A percentile compares a stretch with the other conserved stretches of the same genome.
Conservation (phyloP, 495 filamentous ascomycete genomes). For the Aspergillus egyptiacus region DNA sequence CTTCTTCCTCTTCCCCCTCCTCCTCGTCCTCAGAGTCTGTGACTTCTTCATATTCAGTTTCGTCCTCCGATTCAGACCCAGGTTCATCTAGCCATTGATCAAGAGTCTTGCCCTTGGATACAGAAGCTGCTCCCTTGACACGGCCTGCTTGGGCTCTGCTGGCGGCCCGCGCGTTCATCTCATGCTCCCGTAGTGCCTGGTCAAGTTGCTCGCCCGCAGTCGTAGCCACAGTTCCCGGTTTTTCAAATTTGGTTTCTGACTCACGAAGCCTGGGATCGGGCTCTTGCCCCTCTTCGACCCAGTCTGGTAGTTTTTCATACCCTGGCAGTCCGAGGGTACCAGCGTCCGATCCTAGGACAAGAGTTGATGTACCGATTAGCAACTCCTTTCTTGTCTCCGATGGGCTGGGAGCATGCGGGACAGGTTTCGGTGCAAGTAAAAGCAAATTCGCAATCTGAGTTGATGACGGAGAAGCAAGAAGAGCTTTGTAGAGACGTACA, state of each 20-base stretch:
- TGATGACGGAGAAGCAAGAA: constrained; percentile 65
- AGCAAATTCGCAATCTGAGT: constrained; percentile 85
- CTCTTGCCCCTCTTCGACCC: constrained; percentile 76
- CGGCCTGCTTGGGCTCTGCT: constrained; percentile 17
- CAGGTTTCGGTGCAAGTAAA: constrained; percentile 88
- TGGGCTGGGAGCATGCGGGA: constrained; percentile 78
- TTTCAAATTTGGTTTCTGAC: constrained; percentile 27
- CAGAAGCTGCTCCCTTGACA: constrained; percentile 7
- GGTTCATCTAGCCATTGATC: constrained; percentile 77
- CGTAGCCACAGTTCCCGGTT: constrained; percentile 26
- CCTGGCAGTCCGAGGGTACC: constrained; percentile 65
- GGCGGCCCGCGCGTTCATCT: constrained; percentile 21
- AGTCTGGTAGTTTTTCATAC: constrained; percentile 72
- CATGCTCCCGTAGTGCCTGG: constrained; percentile 41
- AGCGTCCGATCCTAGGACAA: constrained; percentile 72
- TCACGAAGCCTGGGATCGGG: constrained; percentile 70
- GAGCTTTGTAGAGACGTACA: constrained; percentile 75
- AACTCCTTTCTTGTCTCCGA: constrained; percentile 72
- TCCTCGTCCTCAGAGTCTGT: constrained; percentile 50
- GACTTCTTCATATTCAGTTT: constrained; percentile 43
- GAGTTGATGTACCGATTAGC: constrained; percentile 72
- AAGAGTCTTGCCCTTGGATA: constrained; percentile 58
- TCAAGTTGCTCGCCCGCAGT: constrained; percentile 65
- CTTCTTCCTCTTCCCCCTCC: constrained; percentile 47
- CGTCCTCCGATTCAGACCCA: constrained; percentile 42